A percentile compares a stretch with the other conserved stretches of the same genome.
phyloP scores from a whole-genome alignment of 208 protist species.

The Trypanosoma boissoni region DNA sequence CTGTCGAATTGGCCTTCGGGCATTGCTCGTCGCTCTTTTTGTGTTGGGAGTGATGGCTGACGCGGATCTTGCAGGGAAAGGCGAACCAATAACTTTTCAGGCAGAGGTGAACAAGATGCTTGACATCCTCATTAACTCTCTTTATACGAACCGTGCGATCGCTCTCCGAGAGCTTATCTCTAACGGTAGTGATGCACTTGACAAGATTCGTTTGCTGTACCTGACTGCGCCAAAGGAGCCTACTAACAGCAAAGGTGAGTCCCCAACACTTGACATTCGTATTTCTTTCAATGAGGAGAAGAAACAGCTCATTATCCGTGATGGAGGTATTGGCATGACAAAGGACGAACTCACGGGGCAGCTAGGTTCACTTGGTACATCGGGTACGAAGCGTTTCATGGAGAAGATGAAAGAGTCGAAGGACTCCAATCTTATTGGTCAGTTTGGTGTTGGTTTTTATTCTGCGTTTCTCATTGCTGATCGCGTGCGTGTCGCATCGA shows the following conservation, averaged over 20 bases:
- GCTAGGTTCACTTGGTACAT: constrained; percentile 99
- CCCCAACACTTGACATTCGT: constrained; percentile 89
- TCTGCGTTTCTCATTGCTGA: constrained; percentile 99
- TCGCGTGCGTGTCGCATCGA: constrained; percentile 95
- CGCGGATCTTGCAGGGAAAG: constrained; percentile 18
- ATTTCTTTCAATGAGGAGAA: constrained; percentile 86
- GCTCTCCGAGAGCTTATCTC: constrained; percentile 99
- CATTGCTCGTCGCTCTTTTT: constrained; percentile 37
- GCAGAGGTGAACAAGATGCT: constrained; percentile 97
- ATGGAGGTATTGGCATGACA: constrained; percentile 99
- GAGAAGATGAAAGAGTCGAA: constrained; percentile 71
- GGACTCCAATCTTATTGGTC: constrained; percentile 98
- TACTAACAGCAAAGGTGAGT: constrained; percentile 59
- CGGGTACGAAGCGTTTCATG: constrained; percentile 98
- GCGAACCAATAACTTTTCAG: constrained; percentile 89
- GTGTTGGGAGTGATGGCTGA: constrained; percentile 32
- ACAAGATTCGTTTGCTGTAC: constrained; percentile 99
- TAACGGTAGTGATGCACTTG: constrained; percentile 99
- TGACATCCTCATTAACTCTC: constrained; percentile 98
- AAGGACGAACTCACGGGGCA: constrained; percentile 98
- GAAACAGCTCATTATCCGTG: constrained; percentile 95
- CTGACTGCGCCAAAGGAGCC: constrained; percentile 93
- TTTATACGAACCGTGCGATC: constrained; percentile 99
- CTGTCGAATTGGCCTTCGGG: constrained; percentile 15
- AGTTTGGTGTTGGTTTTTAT: constrained; percentile 99